Percentiles rank a stretch among this genome's conserved stretches.
Evolutionary conservation across 495 filamentous ascomycete genomes (phyloP).

Genomic region (Penicillium arizonense): DNA sequence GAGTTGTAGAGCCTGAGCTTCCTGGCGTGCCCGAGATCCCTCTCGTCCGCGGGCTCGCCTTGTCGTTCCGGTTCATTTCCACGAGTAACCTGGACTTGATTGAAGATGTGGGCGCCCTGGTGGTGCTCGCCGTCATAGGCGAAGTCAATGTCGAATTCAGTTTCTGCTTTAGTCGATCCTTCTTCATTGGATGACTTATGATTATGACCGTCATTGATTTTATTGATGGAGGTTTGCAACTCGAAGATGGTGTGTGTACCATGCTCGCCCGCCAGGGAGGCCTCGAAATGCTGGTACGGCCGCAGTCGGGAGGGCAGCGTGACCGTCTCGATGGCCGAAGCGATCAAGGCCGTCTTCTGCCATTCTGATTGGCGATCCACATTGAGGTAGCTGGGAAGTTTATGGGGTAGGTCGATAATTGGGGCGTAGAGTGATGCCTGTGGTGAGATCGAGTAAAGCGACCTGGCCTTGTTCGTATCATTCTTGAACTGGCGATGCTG

Average conservation of each 20-base stretch:
- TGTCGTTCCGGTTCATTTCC: constrained; percentile 41
- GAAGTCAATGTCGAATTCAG: constrained; percentile 58
- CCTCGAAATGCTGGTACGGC: constrained; percentile 59
- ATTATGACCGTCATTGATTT: constrained; percentile 12
- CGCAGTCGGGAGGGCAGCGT: constrained; percentile 75
- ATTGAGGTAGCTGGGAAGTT: constrained; percentile 57
- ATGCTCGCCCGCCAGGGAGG: constrained; percentile 66
- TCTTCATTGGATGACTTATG: constrained; percentile 17
- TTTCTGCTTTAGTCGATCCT: constrained; percentile 19
- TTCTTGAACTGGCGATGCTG: constrained; percentile 47
- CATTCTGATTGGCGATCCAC: constrained; percentile 70
- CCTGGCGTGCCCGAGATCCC: constrained; percentile 31
- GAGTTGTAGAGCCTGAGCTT: constrained; percentile 38
- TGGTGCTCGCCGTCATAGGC: constrained; percentile 42
- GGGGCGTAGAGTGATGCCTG: constrained; percentile 80
- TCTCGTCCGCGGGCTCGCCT: constrained; percentile 19
- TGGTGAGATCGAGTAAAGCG: constrained; percentile 62
- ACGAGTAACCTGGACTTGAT: constrained; percentile 51
- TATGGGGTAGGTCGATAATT: constrained; percentile 58
- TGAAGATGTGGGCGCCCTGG: constrained; percentile 58
- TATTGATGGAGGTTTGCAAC: constrained; percentile 55
- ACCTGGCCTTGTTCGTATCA: constrained; percentile 67
- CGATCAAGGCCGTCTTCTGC: constrained; percentile 78
- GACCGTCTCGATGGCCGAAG: constrained; percentile 74
- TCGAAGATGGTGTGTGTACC: constrained; percentile 80